These are phyloP conservation scores for Pseudocercospora fuligena DNA, from an alignment of 2,329 filamentous ascomycete genomes.

Conservation along the genomic window DNA sequence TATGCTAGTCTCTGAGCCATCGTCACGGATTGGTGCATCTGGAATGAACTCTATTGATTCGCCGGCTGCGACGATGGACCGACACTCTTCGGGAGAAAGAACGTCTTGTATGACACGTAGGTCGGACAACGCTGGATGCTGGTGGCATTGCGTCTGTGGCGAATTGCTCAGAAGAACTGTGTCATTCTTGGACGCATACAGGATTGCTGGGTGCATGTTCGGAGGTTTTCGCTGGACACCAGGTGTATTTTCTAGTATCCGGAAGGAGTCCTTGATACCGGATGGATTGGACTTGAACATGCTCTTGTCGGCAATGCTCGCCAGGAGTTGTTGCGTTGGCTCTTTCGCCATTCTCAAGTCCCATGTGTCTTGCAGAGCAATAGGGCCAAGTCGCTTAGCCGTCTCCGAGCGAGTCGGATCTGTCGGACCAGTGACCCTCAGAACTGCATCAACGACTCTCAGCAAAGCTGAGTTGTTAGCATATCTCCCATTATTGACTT, in stretches of 20 bases:
- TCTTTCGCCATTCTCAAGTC: constrained; percentile 56
- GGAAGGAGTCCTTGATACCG: constrained; percentile 52
- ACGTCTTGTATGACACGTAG: constrained; percentile 65
- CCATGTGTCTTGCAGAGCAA: constrained; percentile 66
- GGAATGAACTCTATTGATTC: constrained; percentile 70
- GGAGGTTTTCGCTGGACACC: constrained; percentile 68
- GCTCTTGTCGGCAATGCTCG: constrained; percentile 63
- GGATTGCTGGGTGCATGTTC: constrained; percentile 68
- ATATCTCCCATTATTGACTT: constrained; percentile 44
- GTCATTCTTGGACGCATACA: constrained; percentile 65
- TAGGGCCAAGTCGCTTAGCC: constrained; percentile 46
- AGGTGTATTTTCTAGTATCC: constrained; percentile 65
- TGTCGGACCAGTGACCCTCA: constrained; percentile 66
- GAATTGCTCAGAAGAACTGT: constrained; percentile 56
- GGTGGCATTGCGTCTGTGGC: constrained; percentile 58
- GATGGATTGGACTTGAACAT: constrained; percentile 53
- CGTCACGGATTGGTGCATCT: constrained; percentile 69
- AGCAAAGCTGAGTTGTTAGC: constrained; percentile 61
- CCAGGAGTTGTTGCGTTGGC: constrained; percentile 54
- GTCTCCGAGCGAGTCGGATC: constrained; percentile 47
- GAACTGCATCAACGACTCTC: constrained; percentile 65
- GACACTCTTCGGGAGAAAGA: constrained; percentile 66
- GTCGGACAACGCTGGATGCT: constrained; percentile 67
- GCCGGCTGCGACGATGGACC: constrained; percentile 67
- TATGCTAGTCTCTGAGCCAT: constrained; percentile 65